These are phyloP conservation scores for Kandelia obovata DNA, from an alignment of 345 rosid species.

Conservation along the genomic window DNA sequence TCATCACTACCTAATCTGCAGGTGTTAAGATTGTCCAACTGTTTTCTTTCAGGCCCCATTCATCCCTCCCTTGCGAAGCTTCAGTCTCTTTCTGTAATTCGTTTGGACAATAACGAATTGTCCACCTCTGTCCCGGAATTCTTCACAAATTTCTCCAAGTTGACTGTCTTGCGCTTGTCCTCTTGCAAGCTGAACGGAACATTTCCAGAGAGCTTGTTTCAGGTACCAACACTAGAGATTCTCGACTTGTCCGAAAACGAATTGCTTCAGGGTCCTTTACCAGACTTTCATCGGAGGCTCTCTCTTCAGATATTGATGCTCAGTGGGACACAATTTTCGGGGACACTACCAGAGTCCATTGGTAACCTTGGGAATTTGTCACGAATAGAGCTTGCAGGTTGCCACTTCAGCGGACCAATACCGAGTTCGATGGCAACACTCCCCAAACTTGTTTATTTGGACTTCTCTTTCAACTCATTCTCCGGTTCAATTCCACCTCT, in stretches of 20 bases:
- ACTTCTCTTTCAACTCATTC: conserved; percentile 11
- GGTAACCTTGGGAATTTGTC: conserved; percentile 19
- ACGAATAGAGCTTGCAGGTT: not conserved
- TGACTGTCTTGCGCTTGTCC: conserved; percentile 19
- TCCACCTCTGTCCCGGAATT: conserved; percentile 16
- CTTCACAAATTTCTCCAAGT: conserved; percentile 6
- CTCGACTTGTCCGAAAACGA: conserved; percentile 20
- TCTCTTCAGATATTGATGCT: conserved; percentile 23
- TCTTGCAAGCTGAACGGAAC: not conserved
- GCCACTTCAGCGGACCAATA: conserved; percentile 29
- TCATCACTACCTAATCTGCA: conserved; percentile 11
- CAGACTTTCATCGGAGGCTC: not conserved
- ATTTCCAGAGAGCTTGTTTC: conserved; percentile 24
- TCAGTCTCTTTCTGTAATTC: conserved; percentile 11
- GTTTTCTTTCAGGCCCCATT: conserved; percentile 34
- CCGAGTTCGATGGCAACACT: conserved; percentile 21
- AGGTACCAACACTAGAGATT: conserved; percentile 10
- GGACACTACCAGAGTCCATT: conserved; percentile 30
- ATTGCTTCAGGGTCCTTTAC: conserved; percentile 21
- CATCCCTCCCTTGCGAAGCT: conserved; percentile 14
- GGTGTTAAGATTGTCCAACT: conserved; percentile 28
- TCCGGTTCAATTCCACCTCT: conserved; percentile 28
- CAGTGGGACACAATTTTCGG: conserved; percentile 16
- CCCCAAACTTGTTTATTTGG: conserved; percentile 19
- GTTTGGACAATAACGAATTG: conserved; percentile 18